Evolutionary conservation across 2,329 filamentous ascomycete genomes (phyloP), one percentile per base, ranked within the genome.

Genomic region (Aspergillus calidoustus): DNA sequence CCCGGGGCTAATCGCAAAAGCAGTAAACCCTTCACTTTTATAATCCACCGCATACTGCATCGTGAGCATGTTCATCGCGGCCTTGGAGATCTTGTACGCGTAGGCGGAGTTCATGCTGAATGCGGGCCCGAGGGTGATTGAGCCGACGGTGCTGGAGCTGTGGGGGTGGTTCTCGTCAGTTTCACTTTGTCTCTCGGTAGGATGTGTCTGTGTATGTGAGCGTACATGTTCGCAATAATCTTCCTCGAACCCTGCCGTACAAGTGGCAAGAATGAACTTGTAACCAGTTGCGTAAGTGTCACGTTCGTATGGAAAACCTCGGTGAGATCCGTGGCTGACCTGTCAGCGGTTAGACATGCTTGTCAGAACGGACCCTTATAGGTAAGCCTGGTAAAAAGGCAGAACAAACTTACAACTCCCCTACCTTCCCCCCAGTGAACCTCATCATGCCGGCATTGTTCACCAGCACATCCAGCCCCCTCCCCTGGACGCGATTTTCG

Each of bases 1-100:
- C 5, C 82, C 82, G 1, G 82, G 82, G 48, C 72, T 77, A 7
- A 83, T 38, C 0, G 73, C 69, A 11, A 81, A 62, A 48, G 82
- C 68, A 0, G 75, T 79, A 63, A 82, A 82, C 0, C 79, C 80
- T 38, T 79, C 71, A 3, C 75, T 61, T 0, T 51, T 73, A 17
- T 75, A 73, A 74, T n/a, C 47, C 3, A 62, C 59, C 1, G 68
- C 60, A 19, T 70, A 70, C 11, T 68, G 66, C 25, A 79, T 73
- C 1, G 80, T 84, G 41, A 84, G 66, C 71, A 80, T 79, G 61
- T 83, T 82, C 62, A 83, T 59, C 0, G 81, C 81, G 0, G 82
- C 77, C 63, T 84, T 84, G 17, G 79, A 77, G 64, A 83, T 75
- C 62, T 81, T 77, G 73, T 80, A 80, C 0, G 76, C 74, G 0